Conservation (phyloP, 2,329 filamentous ascomycete species). For the Zelopaecilomyces penicillatus region DNA sequence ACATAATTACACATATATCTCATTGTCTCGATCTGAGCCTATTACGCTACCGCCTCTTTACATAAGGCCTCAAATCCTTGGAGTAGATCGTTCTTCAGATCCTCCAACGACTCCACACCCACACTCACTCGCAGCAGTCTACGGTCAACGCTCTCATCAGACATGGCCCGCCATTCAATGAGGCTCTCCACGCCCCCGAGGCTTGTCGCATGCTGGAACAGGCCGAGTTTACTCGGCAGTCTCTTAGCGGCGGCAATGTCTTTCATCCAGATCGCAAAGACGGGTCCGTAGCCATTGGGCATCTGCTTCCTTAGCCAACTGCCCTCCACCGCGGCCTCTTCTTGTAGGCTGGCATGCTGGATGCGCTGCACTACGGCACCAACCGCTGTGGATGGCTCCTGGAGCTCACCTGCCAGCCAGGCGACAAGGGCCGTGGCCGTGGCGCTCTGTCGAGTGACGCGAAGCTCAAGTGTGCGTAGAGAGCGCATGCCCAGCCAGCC, state of each 20-base stretch:
- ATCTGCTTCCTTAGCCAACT: constrained; percentile 80
- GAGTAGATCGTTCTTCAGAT: constrained; percentile 68
- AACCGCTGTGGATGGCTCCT: constrained; percentile 32
- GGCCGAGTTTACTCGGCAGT: constrained; percentile 66
- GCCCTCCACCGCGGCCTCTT: constrained; percentile 43
- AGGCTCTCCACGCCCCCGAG: constrained; percentile 89
- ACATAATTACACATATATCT: no score
- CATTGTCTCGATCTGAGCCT: no score
- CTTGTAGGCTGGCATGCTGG: constrained; percentile 73
- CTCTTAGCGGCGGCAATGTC: constrained; percentile 51
- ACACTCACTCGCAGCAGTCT: constrained; percentile 72
- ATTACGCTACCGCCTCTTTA: not conserved
- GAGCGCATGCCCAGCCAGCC: constrained; percentile 87
- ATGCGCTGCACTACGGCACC: constrained; percentile 51
- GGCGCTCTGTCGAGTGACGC: constrained; percentile 67
- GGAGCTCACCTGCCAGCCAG: constrained; percentile 55
- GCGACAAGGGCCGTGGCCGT: constrained; percentile 61
- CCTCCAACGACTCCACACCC: constrained; percentile 79
- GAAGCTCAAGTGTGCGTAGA: constrained; percentile 74
- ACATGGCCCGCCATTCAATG: constrained; percentile 94
- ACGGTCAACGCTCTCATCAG: constrained; percentile 63
- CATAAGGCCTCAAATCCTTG: constrained; percentile 53
- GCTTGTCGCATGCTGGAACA: constrained; percentile 94
- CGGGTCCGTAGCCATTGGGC: constrained; percentile 82
- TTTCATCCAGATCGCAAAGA: constrained; percentile 68